phyloP scores from a whole-genome alignment of 371 early-diverging fungal genomes.

The Nematocida parisii region DNA sequence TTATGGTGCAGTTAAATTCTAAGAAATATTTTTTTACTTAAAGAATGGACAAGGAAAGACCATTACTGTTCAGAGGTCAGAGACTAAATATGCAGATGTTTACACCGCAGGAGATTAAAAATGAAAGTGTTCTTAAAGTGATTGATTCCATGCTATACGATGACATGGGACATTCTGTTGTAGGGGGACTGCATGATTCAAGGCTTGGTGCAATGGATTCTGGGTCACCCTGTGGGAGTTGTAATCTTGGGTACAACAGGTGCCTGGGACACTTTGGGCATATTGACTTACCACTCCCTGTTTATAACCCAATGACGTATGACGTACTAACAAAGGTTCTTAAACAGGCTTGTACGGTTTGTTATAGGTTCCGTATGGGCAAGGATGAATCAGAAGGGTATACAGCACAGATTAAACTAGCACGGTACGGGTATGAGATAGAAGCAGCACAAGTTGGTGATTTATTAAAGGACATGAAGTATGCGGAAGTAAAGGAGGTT shows the following conservation, averaged over 20 bases:
- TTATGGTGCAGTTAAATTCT: neutral
- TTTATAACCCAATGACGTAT: slow-evolving; percentile 82
- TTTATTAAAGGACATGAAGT: slow-evolving; percentile 13
- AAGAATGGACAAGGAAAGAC: slow-evolving; percentile 39
- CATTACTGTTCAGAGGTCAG: slow-evolving; percentile 22
- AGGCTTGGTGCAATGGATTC: slow-evolving; percentile 85
- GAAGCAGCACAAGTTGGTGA: slow-evolving; percentile 31
- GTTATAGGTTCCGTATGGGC: slow-evolving; percentile 78
- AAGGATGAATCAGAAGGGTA: slow-evolving; percentile 38
- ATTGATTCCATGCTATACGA: slow-evolving; percentile 83
- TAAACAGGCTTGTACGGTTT: slow-evolving; percentile 80
- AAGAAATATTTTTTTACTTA: slow-evolving; percentile 25
- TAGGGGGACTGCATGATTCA: slow-evolving; percentile 87
- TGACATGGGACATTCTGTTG: slow-evolving; percentile 80
- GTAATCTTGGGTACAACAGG: slow-evolving; percentile 55
- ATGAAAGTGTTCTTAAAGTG: slow-evolving; percentile 85
- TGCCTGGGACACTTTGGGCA: slow-evolving; percentile 71
- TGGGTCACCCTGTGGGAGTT: slow-evolving; percentile 71
- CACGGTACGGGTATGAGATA: slow-evolving; percentile 34
- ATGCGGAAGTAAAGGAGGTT: slow-evolving; percentile 22
- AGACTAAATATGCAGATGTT: neutral
- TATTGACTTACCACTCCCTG: slow-evolving; percentile 59
- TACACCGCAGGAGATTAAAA: slow-evolving; percentile 80
- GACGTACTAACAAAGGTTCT: slow-evolving; percentile 79
- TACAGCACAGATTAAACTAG: slow-evolving; percentile 49